Evolutionary conservation across 805 yeast species (phyloP).

Genomic region (Metschnikowia drakensbergensis): DNA sequence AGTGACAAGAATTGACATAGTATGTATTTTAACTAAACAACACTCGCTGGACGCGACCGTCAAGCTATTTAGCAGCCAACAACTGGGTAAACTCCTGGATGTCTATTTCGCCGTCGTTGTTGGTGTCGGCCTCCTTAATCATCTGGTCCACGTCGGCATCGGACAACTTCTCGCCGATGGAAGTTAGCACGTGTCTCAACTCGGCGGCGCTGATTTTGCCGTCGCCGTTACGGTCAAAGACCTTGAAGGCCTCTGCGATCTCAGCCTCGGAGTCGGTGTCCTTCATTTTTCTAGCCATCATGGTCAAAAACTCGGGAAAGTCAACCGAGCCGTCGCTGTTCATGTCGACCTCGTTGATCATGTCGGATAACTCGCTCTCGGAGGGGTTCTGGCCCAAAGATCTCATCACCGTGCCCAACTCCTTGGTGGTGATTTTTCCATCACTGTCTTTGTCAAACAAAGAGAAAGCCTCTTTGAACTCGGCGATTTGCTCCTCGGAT

Average conservation of each 20-base stretch:
- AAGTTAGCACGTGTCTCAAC: conserved; percentile 92
- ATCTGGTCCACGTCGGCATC: conserved; percentile 97
- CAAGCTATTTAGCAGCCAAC: conserved; percentile 61
- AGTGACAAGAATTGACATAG: not conserved
- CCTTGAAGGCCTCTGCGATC: conserved; percentile 95
- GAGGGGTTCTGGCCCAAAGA: conserved; percentile 97
- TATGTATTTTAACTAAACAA: not conserved
- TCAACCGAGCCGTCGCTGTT: conserved; percentile 80
- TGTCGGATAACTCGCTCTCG: conserved; percentile 91
- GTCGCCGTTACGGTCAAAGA: conserved; percentile 93
- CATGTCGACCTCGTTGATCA: conserved; percentile 95
- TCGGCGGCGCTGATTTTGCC: conserved; percentile 97
- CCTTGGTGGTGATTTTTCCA: conserved; percentile 94
- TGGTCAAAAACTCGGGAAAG: conserved; percentile 46
- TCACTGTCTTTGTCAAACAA: conserved; percentile 95
- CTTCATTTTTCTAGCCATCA: conserved; percentile 65
- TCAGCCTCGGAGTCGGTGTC: conserved; percentile 97
- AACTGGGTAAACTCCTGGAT: conserved; percentile 94
- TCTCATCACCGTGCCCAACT: conserved; percentile 97
- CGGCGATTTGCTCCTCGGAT: conserved; percentile 94
- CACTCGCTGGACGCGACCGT: not conserved
- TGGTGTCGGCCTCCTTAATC: conserved; percentile 93
- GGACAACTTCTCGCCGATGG: conserved; percentile 94
- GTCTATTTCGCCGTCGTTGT: conserved; percentile 95
- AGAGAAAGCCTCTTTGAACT: conserved; percentile 96